A percentile compares a stretch with the other conserved stretches of the same genome.
phyloP scores from a whole-genome alignment of 345 rosid genomes.

The rapeseed (Brassica napus) region Da-Ae NC_063442.1:3317001-3317500 shows the following conservation, averaged over 20 bases:
- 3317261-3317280: no score
- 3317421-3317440: background rate
- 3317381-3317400: background rate
- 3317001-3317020: conserved; percentile 26
- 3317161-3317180: background rate
- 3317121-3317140: background rate
- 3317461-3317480: background rate
- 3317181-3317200: background rate
- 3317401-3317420: background rate
- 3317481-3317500: background rate
- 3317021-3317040: conserved; percentile 4
- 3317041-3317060: conserved; percentile 1
- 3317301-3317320: no score
- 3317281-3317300: no score
- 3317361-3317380: background rate
- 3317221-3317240: no score
- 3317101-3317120: no score
- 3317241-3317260: no score
- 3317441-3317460: background rate
- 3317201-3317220: background rate
- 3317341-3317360: no score
- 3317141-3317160: background rate
- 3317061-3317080: background rate
- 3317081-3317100: background rate
- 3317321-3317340: no score